Evolutionary conservation across 2,329 filamentous ascomycete species (phyloP), one percentile per base, ranked within the genome.

Genomic region (Fusarium marasasianum): DNA sequence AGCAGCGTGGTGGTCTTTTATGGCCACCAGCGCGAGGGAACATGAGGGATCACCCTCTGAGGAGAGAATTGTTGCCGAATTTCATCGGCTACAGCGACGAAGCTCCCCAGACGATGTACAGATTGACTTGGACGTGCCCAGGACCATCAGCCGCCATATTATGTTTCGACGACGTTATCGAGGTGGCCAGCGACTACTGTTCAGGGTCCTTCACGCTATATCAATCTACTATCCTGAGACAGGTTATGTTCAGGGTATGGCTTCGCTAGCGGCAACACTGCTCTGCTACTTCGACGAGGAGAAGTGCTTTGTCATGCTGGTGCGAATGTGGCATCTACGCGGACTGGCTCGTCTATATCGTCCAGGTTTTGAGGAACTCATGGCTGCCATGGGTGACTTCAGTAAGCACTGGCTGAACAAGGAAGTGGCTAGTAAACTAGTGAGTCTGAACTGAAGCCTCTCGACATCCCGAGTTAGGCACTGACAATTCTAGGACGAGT

Each of bases 161-260:
- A 98, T 99, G 96, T 99, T 99, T 81, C 91, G 96, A 51, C 89
- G 91, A 72, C 90, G 96, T 57, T 99, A 99, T 83, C 91, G 94
- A 31, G 96, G 96, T 69, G 96, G 96, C 3, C 96, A 99, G 82
- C 90, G 96, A 48, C 86, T 98, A 20, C 86, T 99, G 6, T 99
- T 99, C 83, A 91, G 96, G 57, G 95, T 98, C 6, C 87, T 99
- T 35, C 96, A 98, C 80, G 93, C 94, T 50, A 90, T 98, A 80
- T 96, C 95, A 24, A 88, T 99, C 17, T 97, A 98, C 81, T 96
- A 96, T 74, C 94, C 94, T 1, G 92, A 93, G 31, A 96, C 94
- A 11, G 96, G 96, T 35, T 99, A 99, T 81, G 96, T 98, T 1
- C 96, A 99, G 83, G 96, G 96, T 61, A 99, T 99, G 96, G 96